A percentile compares a stretch with the other conserved stretches of the same genome.
Evolutionary conservation across 495 filamentous ascomycete species (phyloP).

Genomic region (Aspergillus haitiensis): DNA sequence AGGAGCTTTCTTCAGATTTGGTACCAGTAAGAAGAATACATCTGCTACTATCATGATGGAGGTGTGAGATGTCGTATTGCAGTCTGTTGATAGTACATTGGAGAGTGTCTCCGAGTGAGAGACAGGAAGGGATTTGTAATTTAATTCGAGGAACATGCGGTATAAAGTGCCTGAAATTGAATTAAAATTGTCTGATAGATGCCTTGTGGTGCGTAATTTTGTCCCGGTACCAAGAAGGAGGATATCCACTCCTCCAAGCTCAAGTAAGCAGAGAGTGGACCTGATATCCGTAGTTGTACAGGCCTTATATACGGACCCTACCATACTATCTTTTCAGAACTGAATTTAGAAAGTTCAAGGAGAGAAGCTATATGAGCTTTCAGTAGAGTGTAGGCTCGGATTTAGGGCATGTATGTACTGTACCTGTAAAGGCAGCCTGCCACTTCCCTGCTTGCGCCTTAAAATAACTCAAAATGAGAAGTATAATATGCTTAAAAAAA

Average conservation of each 20-base stretch:
- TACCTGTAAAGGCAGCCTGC: neutral
- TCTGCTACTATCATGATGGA: neutral
- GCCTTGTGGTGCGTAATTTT: neutral
- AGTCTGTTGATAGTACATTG: neutral
- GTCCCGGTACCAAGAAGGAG: neutral
- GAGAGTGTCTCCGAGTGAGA: neutral
- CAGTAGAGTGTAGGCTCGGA: too few species aligned
- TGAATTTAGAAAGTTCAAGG: too few species aligned
- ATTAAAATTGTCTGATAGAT: neutral
- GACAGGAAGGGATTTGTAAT: neutral
- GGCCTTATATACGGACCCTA: too few species aligned
- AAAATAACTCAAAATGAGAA: neutral
- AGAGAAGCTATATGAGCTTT: too few species aligned
- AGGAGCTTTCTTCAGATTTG: neutral
- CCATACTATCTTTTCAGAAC: too few species aligned
- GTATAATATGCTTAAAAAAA: neutral
- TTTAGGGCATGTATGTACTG: too few species aligned
- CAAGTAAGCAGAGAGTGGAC: neutral
- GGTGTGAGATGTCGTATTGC: neutral
- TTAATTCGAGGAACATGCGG: neutral
- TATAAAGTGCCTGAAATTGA: neutral
- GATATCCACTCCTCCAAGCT: neutral
- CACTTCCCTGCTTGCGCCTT: neutral
- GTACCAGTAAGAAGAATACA: neutral
- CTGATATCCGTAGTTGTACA: neutral